Percentiles rank a stretch among this genome's conserved stretches.
These are phyloP conservation scores for Clarireedia homoeocarpa DNA, from an alignment of 2,329 filamentous ascomycete genomes.

Conservation along the genomic window DNA sequence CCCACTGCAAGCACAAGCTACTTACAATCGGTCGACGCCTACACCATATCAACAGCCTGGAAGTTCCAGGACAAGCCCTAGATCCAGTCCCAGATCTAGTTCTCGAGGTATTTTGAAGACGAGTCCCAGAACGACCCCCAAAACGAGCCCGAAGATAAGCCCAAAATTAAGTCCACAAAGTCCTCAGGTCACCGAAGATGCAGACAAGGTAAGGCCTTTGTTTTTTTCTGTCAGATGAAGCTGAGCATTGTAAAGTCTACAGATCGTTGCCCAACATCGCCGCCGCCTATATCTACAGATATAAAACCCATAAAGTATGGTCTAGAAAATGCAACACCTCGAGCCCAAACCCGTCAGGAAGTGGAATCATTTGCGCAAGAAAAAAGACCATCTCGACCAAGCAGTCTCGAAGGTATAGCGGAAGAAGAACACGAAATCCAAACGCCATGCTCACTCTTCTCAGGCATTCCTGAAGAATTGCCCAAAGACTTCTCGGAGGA, in stretches of 20 bases:
- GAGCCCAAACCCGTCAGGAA: conserved; percentile 75
- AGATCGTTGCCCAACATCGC: conserved; percentile 33
- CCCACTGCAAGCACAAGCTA: conserved; percentile 1
- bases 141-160: not conserved
- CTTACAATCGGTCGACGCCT: conserved; percentile 26
- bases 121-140: not conserved
- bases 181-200: not conserved
- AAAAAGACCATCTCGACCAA: conserved; percentile 43
- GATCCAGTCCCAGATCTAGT: conserved; percentile 2
- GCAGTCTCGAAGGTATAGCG: conserved; percentile 66
- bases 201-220: conserved; percentile 20
- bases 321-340: conserved; percentile 65
- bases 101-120: not conserved
- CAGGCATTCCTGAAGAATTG: conserved; percentile 32
- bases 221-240: not conserved
- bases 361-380: conserved; percentile 49
- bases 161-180: not conserved
- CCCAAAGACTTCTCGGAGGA: conserved; percentile 38
- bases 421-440: conserved; percentile 6
- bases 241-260: conserved; percentile 15
- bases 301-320: conserved; percentile 60
- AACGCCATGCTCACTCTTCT: conserved; percentile 21
- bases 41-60: conserved; percentile 25
- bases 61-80: conserved; percentile 11
- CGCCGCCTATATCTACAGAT: conserved; percentile 68